These are phyloP conservation scores for Coniophora puteana DNA, from an alignment of 1,284 basidiomycete species.

Conservation along the genomic window DNA sequence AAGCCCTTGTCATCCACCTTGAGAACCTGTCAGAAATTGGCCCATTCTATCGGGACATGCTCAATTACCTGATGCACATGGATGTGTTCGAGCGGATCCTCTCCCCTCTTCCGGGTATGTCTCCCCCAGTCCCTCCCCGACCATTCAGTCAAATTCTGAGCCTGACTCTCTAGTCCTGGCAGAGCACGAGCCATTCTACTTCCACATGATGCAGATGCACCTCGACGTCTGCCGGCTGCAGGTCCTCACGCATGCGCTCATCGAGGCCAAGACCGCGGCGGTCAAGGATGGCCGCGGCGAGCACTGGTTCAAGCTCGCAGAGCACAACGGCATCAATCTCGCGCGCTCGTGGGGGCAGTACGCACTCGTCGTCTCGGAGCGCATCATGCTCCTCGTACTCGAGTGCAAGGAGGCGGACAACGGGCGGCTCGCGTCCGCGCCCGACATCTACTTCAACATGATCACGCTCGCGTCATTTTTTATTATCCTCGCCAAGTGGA, in stretches of 20 bases:
- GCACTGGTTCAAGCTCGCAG: constrained; percentile 31
- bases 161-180: constrained; percentile 33
- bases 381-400: constrained; percentile 31
- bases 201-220: constrained; percentile 33
- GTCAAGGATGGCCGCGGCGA: constrained; percentile 15
- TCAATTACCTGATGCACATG: constrained; percentile 29
- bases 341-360: constrained; percentile 37
- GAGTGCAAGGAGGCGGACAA: constrained; percentile 29
- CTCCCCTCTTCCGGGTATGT: constrained; percentile 35
- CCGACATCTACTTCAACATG: constrained; percentile 39
- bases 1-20: constrained; percentile 29
- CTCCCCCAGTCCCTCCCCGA: not conserved
- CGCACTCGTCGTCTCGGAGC: constrained; percentile 34
- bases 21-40: constrained; percentile 23
- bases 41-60: constrained; percentile 31
- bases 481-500: constrained; percentile 38
- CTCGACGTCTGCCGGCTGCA: constrained; percentile 35
- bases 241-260: constrained; percentile 34
- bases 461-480: constrained; percentile 38
- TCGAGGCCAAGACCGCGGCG: constrained; percentile 29
- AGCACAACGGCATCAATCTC: constrained; percentile 31
- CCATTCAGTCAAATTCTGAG: constrained; percentile 12
- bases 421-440: constrained; percentile 34
- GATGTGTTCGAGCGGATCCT: constrained; percentile 34
- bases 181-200: constrained; percentile 37